Conservation (phyloP, 371 early-diverging fungal species). For the Actinomucor elegans region DNA sequence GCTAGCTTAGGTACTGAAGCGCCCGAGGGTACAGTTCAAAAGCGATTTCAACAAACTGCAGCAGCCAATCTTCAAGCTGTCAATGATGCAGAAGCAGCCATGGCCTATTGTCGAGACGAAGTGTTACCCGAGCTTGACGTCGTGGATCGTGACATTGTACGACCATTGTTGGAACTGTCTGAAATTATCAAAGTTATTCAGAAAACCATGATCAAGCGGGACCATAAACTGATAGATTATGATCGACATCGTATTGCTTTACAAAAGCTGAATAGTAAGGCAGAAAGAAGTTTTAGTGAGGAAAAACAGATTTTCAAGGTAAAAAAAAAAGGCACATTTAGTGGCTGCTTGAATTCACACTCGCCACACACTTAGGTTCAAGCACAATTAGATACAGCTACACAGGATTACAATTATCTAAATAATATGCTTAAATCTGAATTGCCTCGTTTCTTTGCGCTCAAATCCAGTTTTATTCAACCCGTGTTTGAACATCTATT, state of each 20-base stretch:
- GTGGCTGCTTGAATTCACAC: not conserved
- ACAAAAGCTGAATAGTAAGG: constrained; percentile 66
- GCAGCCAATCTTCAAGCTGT: constrained; percentile 56
- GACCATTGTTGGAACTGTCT: constrained; percentile 66
- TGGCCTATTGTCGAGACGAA: constrained; percentile 53
- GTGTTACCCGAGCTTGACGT: constrained; percentile 68
- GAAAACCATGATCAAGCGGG: constrained; percentile 76
- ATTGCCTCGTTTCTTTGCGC: constrained; percentile 64
- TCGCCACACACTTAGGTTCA: constrained; percentile 40
- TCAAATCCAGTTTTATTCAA: constrained; percentile 59
- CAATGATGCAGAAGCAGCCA: constrained; percentile 56
- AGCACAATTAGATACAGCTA: constrained; percentile 62
- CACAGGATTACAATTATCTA: constrained; percentile 69
- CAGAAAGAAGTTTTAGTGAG: constrained; percentile 65
- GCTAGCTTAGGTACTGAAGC: constrained; percentile 24
- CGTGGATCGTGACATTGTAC: constrained; percentile 72
- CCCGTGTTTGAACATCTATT: constrained; percentile 73
- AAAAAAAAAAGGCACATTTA: not conserved
- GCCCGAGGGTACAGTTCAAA: constrained; percentile 36
- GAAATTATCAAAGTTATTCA: constrained; percentile 66
- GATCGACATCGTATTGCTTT: constrained; percentile 74
- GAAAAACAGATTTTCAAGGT: constrained; percentile 74
- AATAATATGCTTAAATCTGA: constrained; percentile 66
- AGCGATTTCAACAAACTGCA: constrained; percentile 41
- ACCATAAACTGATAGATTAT: constrained; percentile 83